Evolutionary conservation across 2,329 filamentous ascomycete species (phyloP).

Genomic region (Fusarium graminum): DNA sequence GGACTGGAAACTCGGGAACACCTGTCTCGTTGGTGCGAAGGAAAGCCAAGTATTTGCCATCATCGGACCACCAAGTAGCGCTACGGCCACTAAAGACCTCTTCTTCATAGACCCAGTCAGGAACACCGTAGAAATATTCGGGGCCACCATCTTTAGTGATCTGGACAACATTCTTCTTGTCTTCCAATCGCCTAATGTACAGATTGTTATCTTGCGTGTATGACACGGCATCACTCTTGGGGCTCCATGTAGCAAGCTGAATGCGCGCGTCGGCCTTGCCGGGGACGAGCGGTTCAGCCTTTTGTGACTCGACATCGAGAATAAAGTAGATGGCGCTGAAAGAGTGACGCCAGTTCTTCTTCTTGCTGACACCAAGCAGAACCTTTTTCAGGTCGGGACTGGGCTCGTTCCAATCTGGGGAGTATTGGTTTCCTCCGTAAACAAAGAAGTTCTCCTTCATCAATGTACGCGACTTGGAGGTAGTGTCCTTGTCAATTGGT

Average conservation of each 20-base stretch:
- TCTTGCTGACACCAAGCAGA: slow-evolving; percentile 77
- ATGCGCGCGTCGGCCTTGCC: slow-evolving; percentile 73
- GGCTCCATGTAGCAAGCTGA: slow-evolving; percentile 91
- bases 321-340: slow-evolving; percentile 90
- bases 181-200: slow-evolving; percentile 75
- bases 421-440: slow-evolving; percentile 67
- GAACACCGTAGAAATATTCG: slow-evolving; percentile 93
- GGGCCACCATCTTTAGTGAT: slow-evolving; percentile 89
- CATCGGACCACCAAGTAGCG: slow-evolving; percentile 95
- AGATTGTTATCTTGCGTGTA: slow-evolving; percentile 94
- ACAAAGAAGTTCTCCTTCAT: slow-evolving; percentile 78
- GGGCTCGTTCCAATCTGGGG: slow-evolving; percentile 75
- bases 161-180: slow-evolving; percentile 70
- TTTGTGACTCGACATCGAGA: slow-evolving; percentile 87
- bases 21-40: slow-evolving; percentile 92
- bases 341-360: slow-evolving; percentile 91
- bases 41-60: slow-evolving; percentile 91
- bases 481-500: slow-evolving; percentile 50
- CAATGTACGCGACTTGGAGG: slow-evolving; percentile 72
- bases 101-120: slow-evolving; percentile 95
- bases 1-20: slow-evolving; percentile 91
- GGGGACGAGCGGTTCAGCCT: slow-evolving; percentile 81
- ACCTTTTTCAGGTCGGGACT: slow-evolving; percentile 89
- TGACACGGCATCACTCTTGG: slow-evolving; percentile 85
- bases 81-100: slow-evolving; percentile 76